Base-by-base conservation (phyloP, 768 basidiomycete species). In the Hypsizygus marmoreus region DNA sequence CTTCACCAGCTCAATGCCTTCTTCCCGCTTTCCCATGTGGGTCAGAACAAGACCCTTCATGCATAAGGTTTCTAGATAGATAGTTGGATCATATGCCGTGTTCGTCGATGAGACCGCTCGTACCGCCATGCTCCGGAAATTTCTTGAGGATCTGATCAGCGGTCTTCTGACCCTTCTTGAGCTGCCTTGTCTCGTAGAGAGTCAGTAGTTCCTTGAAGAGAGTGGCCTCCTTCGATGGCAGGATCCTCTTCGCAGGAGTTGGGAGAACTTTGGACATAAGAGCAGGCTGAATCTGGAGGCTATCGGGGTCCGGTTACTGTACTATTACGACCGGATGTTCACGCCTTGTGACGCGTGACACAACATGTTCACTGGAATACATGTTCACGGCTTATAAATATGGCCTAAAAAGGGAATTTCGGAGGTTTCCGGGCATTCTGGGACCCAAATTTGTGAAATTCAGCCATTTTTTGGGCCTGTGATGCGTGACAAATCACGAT, bases 71-170 rank as follows among this genome's bases (percentile, higher is more conserved):
- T 98, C 95, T 98, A 60, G 2, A 25, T 12, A 39, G 26, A 37
- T 45, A 45, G 45, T 45, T 40, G 43, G 38, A 20, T 30, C 35
- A n/a, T n/a, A n/a, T n/a, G n/a, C 36, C 34, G 26, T 19, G 42
- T 4, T 24, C 20, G 16, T 32, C 33, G 33, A 20, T n/a, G 6
- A 31, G 24, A 36, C 8, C n/a, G 17, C 35, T 14, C 81, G 37
- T 59, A 92, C 95, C 95, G 59, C 95, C 97, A 76, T 99, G 94
- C 32, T 95, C 86, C 0, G 97, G 94, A 59, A 85, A 82, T 73
- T 95, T 97, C 72, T 92, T 95, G 63, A 99, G 82, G 64, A 98
- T 94, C 59, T 83, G 82, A 68, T 97, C 94, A 1, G 92, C 91
- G 6, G 87, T 82, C 66, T 97, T 97, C 49, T 88, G 77, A 17